A percentile compares a stretch with the other conserved stretches of the same genome.
Conservation (phyloP, 345 rosid species). For the Eucalyptus caleyi region DNA sequence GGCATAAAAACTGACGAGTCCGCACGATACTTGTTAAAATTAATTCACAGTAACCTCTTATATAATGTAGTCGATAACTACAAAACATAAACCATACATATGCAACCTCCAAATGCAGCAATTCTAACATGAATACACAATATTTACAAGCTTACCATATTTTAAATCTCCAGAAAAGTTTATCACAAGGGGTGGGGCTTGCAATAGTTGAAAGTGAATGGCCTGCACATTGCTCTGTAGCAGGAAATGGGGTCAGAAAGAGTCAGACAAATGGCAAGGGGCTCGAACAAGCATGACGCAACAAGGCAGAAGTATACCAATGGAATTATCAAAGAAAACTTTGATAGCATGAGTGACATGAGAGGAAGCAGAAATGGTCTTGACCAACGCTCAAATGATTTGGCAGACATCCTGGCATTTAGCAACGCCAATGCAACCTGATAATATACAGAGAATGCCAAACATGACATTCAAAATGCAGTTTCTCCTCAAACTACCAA, state of each 20-base stretch:
- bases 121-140: background rate
- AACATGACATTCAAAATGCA: background rate
- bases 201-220: constrained; percentile 67
- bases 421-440: constrained; percentile 76
- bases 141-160: constrained; percentile 34
- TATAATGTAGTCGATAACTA: background rate
- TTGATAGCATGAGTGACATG: constrained; percentile 60
- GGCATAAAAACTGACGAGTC: background rate
- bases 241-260: constrained; percentile 1
- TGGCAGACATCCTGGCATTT: constrained; percentile 69
- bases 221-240: constrained; percentile 70
- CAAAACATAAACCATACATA: background rate
- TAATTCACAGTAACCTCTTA: background rate
- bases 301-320: constrained; percentile 32
- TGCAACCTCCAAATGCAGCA: background rate
- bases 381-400: constrained; percentile 66
- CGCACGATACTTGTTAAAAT: background rate
- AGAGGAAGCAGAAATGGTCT: constrained; percentile 46
- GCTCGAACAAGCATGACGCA: background rate
- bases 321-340: constrained; percentile 71
- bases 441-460: background rate
- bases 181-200: constrained; percentile 59
- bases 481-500: background rate
- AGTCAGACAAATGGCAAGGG: background rate
- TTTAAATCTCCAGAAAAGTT: constrained; percentile 85